Conservation (phyloP, 163 green algal species). For the Trebouxiophyceae sp. region DNA sequence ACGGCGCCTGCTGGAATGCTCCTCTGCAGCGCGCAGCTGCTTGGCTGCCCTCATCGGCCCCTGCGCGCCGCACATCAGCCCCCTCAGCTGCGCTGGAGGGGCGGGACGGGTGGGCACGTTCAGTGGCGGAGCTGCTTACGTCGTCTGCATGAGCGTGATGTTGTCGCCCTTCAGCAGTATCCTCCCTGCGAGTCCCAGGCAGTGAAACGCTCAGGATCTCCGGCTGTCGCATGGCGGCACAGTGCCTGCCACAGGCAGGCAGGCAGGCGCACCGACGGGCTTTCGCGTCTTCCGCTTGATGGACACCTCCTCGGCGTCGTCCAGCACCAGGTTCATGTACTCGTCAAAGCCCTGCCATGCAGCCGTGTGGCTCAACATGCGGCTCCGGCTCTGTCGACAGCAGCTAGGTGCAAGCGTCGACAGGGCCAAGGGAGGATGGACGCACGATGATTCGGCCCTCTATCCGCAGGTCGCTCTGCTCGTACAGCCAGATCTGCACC, state of each 20-base stretch:
- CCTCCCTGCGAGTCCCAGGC: conserved; percentile 50
- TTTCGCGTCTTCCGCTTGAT: conserved; percentile 89
- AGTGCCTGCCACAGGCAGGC: background rate
- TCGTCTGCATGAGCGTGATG: conserved; percentile 92
- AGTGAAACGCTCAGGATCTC: no score
- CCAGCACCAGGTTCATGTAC: conserved; percentile 89
- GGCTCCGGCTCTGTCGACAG: background rate
- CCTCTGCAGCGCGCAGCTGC: no score
- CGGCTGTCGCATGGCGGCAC: no score
- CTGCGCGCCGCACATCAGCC: no score
- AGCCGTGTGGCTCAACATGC: background rate
- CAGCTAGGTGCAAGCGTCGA: conserved; percentile 1
- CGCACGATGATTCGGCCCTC: conserved; percentile 93
- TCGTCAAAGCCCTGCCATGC: conserved; percentile 29
- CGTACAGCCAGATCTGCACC: conserved; percentile 96
- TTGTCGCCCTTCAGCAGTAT: conserved; percentile 98
- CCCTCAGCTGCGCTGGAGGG: no score
- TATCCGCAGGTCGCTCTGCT: conserved; percentile 87
- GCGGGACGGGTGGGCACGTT: no score
- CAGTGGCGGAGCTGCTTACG: no score
- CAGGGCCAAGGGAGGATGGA: background rate
- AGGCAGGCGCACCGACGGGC: conserved; percentile 45
- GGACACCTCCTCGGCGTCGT: conserved; percentile 95
- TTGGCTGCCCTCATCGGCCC: no score
- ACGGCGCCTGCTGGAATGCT: no score